Percentiles rank a stretch among this genome's conserved stretches.
Conservation (phyloP, 176 grass and related monocot species). For the Secale cereale region DNA sequence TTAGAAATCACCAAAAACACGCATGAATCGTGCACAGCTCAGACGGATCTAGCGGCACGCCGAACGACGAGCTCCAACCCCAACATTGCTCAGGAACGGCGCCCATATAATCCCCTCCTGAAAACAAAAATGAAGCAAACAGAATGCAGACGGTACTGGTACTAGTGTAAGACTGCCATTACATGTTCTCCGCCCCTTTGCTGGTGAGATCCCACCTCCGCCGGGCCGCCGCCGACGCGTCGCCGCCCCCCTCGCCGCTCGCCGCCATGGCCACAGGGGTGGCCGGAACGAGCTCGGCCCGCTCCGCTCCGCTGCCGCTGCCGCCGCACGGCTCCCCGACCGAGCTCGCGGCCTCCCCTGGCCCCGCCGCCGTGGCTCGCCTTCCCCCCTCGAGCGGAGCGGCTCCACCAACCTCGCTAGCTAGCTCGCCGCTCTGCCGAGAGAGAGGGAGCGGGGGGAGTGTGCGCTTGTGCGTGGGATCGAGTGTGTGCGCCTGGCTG, state of each 20-base stretch:
- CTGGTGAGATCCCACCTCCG: slow-evolving; percentile 51
- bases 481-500: neutral
- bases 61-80: neutral
- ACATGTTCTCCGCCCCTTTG: slow-evolving; percentile 38
- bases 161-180: neutral
- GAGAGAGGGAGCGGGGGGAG: neutral
- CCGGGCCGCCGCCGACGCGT: slow-evolving; percentile 34
- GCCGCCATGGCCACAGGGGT: slow-evolving; percentile 31
- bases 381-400: neutral
- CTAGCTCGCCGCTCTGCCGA: neutral
- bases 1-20: neutral
- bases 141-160: neutral
- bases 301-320: neutral
- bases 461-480: neutral
- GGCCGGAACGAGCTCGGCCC: neutral
- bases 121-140: neutral
- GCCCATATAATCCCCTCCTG: neutral
- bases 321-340: neutral
- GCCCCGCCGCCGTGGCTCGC: neutral
- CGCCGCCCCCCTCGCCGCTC: slow-evolving; percentile 33
- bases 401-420: slow-evolving; percentile 14
- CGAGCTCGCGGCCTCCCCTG: neutral
- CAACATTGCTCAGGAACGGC: slow-evolving; percentile 13
- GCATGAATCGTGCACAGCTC: neutral
- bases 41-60: slow-evolving; percentile 18